Evolutionary conservation across 2,329 filamentous ascomycete genomes (phyloP).

Genomic region (Exophiala oligosperma): DNA sequence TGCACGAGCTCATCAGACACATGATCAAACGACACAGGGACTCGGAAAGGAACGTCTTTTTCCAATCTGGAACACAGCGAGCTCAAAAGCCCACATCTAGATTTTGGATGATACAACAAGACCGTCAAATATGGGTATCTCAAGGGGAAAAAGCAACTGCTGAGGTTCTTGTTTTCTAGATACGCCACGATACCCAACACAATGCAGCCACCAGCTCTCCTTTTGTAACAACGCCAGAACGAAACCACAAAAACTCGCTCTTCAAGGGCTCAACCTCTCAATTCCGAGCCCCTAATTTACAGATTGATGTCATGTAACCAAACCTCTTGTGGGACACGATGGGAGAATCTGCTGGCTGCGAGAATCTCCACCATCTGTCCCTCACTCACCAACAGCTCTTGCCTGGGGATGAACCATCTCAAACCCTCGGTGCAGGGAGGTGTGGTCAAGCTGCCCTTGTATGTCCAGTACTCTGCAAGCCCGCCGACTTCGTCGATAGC

Average conservation of each 20-base stretch:
- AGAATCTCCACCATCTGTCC: slow-evolving; percentile 51
- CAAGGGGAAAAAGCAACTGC: no score
- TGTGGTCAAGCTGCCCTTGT: slow-evolving; percentile 62
- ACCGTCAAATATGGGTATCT: no score
- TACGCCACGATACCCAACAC: no score
- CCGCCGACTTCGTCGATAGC: slow-evolving; percentile 24
- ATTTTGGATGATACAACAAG: no score
- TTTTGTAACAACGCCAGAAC: no score
- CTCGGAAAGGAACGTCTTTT: not conserved
- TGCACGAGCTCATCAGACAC: not conserved
- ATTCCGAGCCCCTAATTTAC: slow-evolving; percentile 21
- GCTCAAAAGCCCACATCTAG: no score
- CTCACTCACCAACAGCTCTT: slow-evolving; percentile 43
- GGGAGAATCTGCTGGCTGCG: slow-evolving; percentile 46
- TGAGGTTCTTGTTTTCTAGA: no score
- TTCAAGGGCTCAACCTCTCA: no score
- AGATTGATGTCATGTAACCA: slow-evolving; percentile 51
- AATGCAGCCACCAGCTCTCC: no score
- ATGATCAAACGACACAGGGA: no score
- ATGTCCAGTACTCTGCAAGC: slow-evolving; percentile 44
- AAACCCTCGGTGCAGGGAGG: slow-evolving; percentile 62
- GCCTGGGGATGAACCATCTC: slow-evolving; percentile 44
- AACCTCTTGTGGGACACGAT: slow-evolving; percentile 45
- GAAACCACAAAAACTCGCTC: no score
- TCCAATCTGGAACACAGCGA: no score